Percentiles rank a stretch among this genome's conserved stretches.
phyloP scores from a whole-genome alignment of 306 rosid species.

The Vicia faba region DNA sequence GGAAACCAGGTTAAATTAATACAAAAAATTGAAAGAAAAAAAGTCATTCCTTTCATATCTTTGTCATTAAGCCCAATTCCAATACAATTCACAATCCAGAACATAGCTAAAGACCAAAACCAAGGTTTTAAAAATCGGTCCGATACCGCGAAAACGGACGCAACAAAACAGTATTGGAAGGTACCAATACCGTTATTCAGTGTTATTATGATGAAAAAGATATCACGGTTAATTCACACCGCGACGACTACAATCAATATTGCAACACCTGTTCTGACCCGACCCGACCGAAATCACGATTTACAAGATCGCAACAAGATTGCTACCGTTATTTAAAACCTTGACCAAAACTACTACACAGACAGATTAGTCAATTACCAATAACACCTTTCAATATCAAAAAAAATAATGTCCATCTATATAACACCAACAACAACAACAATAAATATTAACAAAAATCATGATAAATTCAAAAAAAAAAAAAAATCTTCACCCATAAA shows the following conservation, averaged over 20 bases:
- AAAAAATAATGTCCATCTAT: constrained; percentile 10
- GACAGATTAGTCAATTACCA: constrained; percentile 14
- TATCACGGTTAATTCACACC: no score
- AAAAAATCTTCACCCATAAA: not conserved
- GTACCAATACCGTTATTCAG: no score
- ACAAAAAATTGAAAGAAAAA: not conserved
- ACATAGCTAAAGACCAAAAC: constrained; percentile 5
- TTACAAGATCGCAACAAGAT: no score
- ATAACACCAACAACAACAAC: not conserved
- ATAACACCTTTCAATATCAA: constrained; percentile 19
- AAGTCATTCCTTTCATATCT: constrained; percentile 10
- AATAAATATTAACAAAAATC: not conserved
- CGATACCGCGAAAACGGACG: no score
- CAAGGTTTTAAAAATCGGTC: no score
- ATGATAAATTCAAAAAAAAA: not conserved
- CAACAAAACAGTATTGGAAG: no score
- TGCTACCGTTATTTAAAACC: no score
- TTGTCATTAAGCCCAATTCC: constrained; percentile 16
- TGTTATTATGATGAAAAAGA: no score
- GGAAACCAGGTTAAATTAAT: constrained; percentile 1
- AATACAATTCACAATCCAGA: constrained; percentile 27
- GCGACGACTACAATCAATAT: no score
- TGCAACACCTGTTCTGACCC: no score
- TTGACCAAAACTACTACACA: not conserved
- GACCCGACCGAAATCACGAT: no score